Base-by-base conservation (phyloP, 176 grass and related monocot genomes). In the Lolium multiflorum region DNA sequence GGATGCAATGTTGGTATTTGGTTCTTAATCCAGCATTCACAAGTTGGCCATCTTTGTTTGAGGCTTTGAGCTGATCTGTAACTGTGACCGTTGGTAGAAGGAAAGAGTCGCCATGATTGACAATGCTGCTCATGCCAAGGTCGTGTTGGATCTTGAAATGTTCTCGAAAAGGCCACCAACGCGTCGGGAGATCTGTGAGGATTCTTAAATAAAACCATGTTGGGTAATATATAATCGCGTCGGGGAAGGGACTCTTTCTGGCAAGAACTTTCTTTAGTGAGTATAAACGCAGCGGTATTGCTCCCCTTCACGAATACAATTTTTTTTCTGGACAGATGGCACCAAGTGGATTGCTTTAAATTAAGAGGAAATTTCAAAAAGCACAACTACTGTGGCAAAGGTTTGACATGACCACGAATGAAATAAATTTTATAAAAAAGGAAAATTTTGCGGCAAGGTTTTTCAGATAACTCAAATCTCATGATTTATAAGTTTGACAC, bases 1-100 rank as follows among this genome's bases (percentile, higher is more conserved):
- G 2, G 72, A 76, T 52, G 48, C 72, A 52, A 76, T 76, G 47
- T 52, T 76, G 72, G 47, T 11, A 76, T 76, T 76, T 76, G 72
- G 72, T 31, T 76, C 48, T 76, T 52, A 66, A 66, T 66, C 31
- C 31, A 35, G 31, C 31, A 35, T 35, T 35, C 31, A 35, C 31
- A 35, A 35, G 31, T 35, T 35, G 31, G 31, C 31, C 31, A 35
- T 35, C 31, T 35, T 35, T 3, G 31, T 35, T 35, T 35, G n/a
- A n/a, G n/a, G n/a, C n/a, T n/a, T n/a, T n/a, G 31, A 35, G 31
- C 31, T 35, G 31, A 35, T 35, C 31, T 35, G 4, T 17, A 56
- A 56, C 54, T 18, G 54, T 56, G 16, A 20, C 54, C 17, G 16
- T 66, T 66, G 26, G 63, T 35, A 35, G 63, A 66, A 66, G 63